phyloP scores from a whole-genome alignment of 345 rosid species.

The Rhodamnia argentea region DNA sequence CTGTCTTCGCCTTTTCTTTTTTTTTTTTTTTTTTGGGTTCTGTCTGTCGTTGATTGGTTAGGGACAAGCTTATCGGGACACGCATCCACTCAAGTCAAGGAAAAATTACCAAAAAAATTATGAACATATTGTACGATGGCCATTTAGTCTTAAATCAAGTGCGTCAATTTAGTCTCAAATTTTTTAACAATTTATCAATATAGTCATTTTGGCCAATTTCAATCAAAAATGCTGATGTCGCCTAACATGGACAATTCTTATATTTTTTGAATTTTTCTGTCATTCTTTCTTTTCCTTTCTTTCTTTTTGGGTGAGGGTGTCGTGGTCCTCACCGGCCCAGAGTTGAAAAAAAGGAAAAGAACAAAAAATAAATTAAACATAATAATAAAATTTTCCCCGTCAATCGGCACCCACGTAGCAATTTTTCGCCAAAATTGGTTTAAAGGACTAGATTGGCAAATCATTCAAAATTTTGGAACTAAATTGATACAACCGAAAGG shows the following conservation, averaged over 20 bases:
- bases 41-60: too few species aligned
- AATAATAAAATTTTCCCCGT: accelerated
- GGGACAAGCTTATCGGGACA: too few species aligned
- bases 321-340: neutral
- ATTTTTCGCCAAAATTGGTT: neutral
- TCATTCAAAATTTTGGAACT: neutral
- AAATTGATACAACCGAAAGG: too few species aligned
- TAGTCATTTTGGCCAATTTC: neutral
- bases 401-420: accelerated
- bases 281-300: neutral
- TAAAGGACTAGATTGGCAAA: neutral
- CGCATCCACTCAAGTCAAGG: too few species aligned
- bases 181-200: neutral
- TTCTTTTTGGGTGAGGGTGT: neutral
- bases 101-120: neutral
- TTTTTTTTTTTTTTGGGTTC: too few species aligned
- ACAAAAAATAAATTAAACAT: neutral
- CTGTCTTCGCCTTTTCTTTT: neutral
- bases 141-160: neutral
- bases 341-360: neutral
- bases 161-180: neutral
- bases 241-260: neutral
- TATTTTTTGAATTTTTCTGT: neutral
- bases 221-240: accelerated
- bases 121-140: accelerated